A percentile compares a stretch with the other conserved stretches of the same genome.
phyloP scores from a whole-genome alignment of 2,329 filamentous ascomycete genomes.

The Aureobasidium zeae region DNA sequence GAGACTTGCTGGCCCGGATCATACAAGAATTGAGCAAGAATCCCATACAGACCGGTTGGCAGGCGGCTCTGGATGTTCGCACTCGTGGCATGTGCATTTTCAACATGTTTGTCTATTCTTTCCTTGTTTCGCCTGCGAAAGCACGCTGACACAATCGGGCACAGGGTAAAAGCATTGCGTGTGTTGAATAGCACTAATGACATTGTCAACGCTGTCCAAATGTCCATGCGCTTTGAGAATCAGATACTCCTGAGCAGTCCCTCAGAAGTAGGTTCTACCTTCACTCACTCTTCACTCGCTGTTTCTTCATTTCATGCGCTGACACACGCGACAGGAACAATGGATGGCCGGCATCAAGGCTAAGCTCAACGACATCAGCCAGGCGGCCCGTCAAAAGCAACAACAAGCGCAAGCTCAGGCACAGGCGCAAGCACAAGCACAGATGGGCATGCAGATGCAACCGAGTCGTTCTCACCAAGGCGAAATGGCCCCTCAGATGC shows the following conservation, averaged over 20 bases:
- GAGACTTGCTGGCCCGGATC: conserved; percentile 22
- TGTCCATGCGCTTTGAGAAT: conserved; percentile 16
- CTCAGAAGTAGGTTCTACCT: conserved; percentile 9
- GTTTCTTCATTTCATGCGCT: no score
- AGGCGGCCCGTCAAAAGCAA: background rate
- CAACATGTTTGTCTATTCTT: conserved; percentile 25
- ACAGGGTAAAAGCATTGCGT: conserved; percentile 17
- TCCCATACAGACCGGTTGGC: conserved; percentile 24
- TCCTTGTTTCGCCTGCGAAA: background rate
- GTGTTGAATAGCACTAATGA: conserved; percentile 10
- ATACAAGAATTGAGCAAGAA: conserved; percentile 21
- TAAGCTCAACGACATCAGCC: conserved; percentile 17
- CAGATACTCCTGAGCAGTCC: conserved; percentile 11
- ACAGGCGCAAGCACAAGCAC: conserved; percentile 11
- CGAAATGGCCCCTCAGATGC: conserved; percentile 36
- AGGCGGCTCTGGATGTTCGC: conserved; percentile 24
- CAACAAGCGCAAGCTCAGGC: conserved; percentile 13
- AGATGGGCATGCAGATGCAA: conserved; percentile 28
- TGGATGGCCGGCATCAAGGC: conserved; percentile 15
- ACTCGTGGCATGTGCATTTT: conserved; percentile 25
- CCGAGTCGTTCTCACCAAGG: conserved; percentile 31
- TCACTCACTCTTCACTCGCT: background rate
- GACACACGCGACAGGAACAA: conserved; percentile 13
- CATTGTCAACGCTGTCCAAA: conserved; percentile 9
- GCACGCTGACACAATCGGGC: conserved; percentile 8